A percentile compares a stretch with the other conserved stretches of the same genome.
Conservation (phyloP, 2,329 filamentous ascomycete genomes). For the Aspergillus eucalypticola region DNA sequence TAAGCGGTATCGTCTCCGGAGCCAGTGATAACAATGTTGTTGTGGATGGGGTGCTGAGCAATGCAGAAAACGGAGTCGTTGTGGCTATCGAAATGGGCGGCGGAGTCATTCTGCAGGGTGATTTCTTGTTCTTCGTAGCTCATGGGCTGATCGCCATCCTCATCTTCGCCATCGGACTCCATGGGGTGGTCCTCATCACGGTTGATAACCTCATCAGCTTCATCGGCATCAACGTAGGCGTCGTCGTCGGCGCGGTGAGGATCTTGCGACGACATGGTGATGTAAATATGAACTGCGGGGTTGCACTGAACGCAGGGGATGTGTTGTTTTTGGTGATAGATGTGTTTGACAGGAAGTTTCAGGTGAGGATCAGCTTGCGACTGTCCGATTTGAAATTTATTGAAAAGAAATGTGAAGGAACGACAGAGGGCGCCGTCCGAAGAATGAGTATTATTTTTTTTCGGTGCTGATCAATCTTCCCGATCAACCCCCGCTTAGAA, state of each 20-base stretch:
- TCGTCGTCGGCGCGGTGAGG: conserved; percentile 58
- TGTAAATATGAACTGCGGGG: not conserved
- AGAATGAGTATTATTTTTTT: conserved; percentile 11
- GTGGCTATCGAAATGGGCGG: conserved; percentile 87
- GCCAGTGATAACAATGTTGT: conserved; percentile 80
- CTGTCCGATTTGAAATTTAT: not conserved
- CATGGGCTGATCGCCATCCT: conserved; percentile 51
- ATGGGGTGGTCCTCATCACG: conserved; percentile 71
- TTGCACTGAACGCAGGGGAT: not conserved
- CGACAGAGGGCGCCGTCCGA: not conserved
- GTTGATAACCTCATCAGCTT: conserved; percentile 74
- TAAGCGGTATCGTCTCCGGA: conserved; percentile 85
- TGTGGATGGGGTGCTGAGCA: conserved; percentile 81
- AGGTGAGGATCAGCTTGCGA: not conserved
- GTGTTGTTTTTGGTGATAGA: not conserved
- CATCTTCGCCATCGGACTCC: conserved; percentile 69
- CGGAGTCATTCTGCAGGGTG: conserved; percentile 83
- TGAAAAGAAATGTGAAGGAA: not conserved
- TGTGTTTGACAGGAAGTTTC: not conserved
- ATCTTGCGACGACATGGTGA: conserved; percentile 38
- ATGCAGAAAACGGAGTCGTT: conserved; percentile 93
- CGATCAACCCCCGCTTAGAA: conserved; percentile 29
- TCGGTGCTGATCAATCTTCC: conserved; percentile 14
- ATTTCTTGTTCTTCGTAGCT: conserved; percentile 62
- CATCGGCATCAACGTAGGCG: conserved; percentile 73